Evolutionary conservation across 2,329 filamentous ascomycete species (phyloP).

Genomic region (Stachybotrys elegans): DNA sequence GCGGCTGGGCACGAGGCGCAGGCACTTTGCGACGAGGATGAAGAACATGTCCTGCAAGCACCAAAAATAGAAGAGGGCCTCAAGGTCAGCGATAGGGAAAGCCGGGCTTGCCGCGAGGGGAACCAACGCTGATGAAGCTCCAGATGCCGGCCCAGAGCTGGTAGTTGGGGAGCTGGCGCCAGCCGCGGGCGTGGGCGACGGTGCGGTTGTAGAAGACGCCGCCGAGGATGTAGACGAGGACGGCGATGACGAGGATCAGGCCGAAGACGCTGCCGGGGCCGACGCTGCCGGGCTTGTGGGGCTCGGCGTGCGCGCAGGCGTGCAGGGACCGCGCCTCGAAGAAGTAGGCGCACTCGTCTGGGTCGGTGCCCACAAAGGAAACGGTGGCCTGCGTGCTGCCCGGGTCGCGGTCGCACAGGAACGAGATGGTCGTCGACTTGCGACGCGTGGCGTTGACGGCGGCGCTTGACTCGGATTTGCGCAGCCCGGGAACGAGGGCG

Average conservation of each 20-base stretch:
- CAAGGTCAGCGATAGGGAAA: constrained; percentile 21
- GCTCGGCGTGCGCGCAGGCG: constrained; percentile 66
- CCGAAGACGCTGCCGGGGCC: constrained; percentile 76
- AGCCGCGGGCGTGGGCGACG: constrained; percentile 88
- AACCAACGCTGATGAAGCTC: constrained; percentile 67
- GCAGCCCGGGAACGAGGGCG: constrained; percentile 3
- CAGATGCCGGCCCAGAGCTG: constrained; percentile 85
- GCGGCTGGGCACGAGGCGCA: constrained; percentile 57
- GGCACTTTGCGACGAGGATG: constrained; percentile 64
- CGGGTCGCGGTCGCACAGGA: constrained; percentile 85
- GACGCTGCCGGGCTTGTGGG: constrained; percentile 67
- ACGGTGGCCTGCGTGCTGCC: constrained; percentile 61
- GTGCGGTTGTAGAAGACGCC: constrained; percentile 95
- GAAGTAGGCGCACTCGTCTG: constrained; percentile 90
- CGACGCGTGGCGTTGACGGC: constrained; percentile 35
- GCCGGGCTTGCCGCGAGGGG: constrained; percentile 23
- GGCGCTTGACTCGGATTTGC: constrained; percentile 19
- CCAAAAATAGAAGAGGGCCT: constrained; percentile 12
- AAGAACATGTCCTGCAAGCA: constrained; percentile 56
- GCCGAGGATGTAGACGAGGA: constrained; percentile 84
- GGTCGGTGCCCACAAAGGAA: constrained; percentile 77
- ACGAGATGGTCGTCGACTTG: constrained; percentile 85
- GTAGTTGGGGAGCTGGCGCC: constrained; percentile 94
- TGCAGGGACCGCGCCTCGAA: constrained; percentile 86
- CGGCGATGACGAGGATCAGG: constrained; percentile 71